Base-by-base conservation (phyloP, 805 yeast species). In the Saturnispora zaruensis region DNA sequence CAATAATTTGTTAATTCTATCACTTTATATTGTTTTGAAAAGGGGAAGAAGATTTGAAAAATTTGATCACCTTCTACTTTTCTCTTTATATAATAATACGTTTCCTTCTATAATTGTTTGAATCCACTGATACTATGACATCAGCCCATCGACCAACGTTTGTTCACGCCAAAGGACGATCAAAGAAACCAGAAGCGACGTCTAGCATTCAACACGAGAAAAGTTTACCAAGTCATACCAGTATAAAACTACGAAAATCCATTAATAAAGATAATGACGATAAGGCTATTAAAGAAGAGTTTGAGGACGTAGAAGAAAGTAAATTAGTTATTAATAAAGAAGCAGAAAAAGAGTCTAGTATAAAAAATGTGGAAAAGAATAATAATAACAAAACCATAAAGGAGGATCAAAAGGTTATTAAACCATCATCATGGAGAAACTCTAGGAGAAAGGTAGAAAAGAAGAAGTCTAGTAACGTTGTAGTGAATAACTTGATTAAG, bases 101-200 rank as follows among this genome's bases (percentile, higher is more conserved):
- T 28, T 28, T 28, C 5, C 9, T 11, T 28, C 32, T 7, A 28
- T 28, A 28, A 28, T 9, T 28, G 13, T 28, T 14, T 28, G 13
- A 13, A 6, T 28, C 32, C 13, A 28, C 32, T 28, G 32, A 2
- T 20, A 20, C 6, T 11, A 81, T 82, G 87, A 79, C 87, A 0
- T 78, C 86, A 3, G 84, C 85, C 8, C 85, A 80, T 58, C 73
- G 84, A 60, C 86, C 87, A 0, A 82, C 85, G 6, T 72, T 82
- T 54, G 87, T 81, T 54, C 76, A 76, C 44, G 84, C 84, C 18
- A 72, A 78, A 57, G 81, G 82, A 1, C 50, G 49, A 28, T 46
- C 48, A n/a, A 46, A 48, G 28, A 36, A 20, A 16, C 4, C 40
- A 20, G 51, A 45, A 11, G 23, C 40, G 5, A 18, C 26, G 2